Conservation (phyloP, 768 basidiomycete genomes). For the Pleurotus platypus region DNA sequence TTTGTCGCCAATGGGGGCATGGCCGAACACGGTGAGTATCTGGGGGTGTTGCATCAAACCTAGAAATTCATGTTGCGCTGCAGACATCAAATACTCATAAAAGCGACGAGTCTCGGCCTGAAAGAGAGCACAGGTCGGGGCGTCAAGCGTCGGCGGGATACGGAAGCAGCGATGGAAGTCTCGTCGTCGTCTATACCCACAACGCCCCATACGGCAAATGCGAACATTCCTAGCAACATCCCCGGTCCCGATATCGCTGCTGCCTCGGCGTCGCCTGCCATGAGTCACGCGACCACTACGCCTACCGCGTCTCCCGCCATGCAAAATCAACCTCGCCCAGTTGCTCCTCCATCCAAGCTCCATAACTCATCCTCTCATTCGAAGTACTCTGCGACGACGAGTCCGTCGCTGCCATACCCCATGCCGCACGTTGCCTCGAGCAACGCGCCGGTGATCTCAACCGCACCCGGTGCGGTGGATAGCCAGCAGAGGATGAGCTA, state of each 20-base stretch:
- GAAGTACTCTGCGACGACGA: conserved; percentile 18
- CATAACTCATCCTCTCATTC: conserved; percentile 20
- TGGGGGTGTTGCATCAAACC: not conserved
- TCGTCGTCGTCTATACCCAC: conserved; percentile 28
- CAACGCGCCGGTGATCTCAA: conserved; percentile 52
- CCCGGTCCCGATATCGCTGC: conserved; percentile 19
- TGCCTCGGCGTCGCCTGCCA: conserved; percentile 21
- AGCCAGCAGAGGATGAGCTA: conserved; percentile 50
- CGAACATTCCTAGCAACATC: conserved; percentile 16
- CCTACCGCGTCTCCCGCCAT: conserved; percentile 53
- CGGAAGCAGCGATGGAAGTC: conserved; percentile 22
- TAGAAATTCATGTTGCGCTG: not conserved
- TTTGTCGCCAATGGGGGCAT: conserved; percentile 70
- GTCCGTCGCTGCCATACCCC: conserved; percentile 52
- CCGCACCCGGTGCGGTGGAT: conserved; percentile 20
- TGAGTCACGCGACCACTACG: conserved; percentile 39
- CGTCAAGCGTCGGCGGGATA: conserved; percentile 49
- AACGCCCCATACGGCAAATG: conserved; percentile 26
- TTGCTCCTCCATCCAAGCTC: conserved; percentile 12
- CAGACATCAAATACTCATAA: conserved; percentile 82
- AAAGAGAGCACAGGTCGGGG: conserved; percentile 69
- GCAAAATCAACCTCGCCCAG: conserved; percentile 38
- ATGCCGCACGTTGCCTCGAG: conserved; percentile 70
- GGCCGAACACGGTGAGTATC: conserved; percentile 61
- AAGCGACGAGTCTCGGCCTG: conserved; percentile 73